Percentiles rank a stretch among this genome's conserved stretches.
Conservation (phyloP, 1,284 basidiomycete genomes). For the Coniophora puteana region DNA sequence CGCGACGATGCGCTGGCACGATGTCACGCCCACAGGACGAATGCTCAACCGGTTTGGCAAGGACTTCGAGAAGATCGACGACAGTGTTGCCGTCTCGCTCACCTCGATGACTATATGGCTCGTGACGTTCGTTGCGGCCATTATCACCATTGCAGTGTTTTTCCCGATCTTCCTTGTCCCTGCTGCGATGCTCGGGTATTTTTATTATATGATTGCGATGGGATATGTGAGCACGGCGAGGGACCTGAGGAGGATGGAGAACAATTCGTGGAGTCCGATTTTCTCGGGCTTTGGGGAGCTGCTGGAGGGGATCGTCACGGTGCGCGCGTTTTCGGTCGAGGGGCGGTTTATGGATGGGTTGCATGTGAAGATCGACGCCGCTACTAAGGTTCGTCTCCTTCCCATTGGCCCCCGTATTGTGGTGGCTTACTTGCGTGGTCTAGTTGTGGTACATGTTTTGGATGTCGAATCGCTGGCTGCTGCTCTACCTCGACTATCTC, state of each 20-base stretch:
- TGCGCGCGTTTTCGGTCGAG: slow-evolving; percentile 82
- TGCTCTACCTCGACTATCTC: slow-evolving; percentile 74
- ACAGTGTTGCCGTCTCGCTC: slow-evolving; percentile 62
- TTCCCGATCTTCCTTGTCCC: slow-evolving; percentile 76
- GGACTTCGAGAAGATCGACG: slow-evolving; percentile 80
- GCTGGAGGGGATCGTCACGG: slow-evolving; percentile 75
- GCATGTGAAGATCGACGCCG: slow-evolving; percentile 56
- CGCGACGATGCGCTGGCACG: slow-evolving; percentile 34
- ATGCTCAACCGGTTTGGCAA: slow-evolving; percentile 48
- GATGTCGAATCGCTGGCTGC: slow-evolving; percentile 80
- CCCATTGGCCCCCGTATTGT: background rate
- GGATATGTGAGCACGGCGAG: slow-evolving; percentile 76
- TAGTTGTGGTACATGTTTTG: slow-evolving; percentile 79
- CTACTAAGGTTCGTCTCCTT: slow-evolving; percentile 53
- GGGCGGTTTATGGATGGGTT: slow-evolving; percentile 66
- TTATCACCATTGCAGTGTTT: slow-evolving; percentile 61
- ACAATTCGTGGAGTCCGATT: slow-evolving; percentile 66
- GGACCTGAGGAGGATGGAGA: slow-evolving; percentile 78
- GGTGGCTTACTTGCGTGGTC: background rate
- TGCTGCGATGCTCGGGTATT: slow-evolving; percentile 59
- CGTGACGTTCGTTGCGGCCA: slow-evolving; percentile 64
- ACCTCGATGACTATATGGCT: slow-evolving; percentile 67
- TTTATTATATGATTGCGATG: slow-evolving; percentile 61
- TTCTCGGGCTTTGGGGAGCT: slow-evolving; percentile 80
- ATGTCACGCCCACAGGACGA: slow-evolving; percentile 35